These are phyloP conservation scores for Termitomyces sp. DNA, from an alignment of 768 basidiomycete species.

Conservation along the genomic window DNA sequence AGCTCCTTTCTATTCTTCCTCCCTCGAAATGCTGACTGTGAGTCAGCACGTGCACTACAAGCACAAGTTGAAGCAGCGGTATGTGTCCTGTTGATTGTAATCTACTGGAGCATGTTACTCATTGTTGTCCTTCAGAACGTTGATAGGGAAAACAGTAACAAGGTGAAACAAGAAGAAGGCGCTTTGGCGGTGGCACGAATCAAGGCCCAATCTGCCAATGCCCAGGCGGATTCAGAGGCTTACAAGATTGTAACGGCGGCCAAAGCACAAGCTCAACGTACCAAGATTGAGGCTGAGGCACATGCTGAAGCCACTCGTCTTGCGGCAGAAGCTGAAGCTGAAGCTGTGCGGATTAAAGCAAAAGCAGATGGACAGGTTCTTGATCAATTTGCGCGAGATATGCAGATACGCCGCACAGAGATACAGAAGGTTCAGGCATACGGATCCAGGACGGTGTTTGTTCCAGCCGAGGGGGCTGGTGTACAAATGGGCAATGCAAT, in stretches of 20 bases:
- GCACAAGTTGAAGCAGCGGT: slow-evolving; percentile 86
- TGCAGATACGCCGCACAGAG: slow-evolving; percentile 66
- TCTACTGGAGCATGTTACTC: not conserved
- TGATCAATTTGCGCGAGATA: slow-evolving; percentile 70
- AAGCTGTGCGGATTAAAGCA: slow-evolving; percentile 59
- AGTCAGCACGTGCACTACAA: slow-evolving; percentile 66
- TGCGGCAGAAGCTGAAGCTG: slow-evolving; percentile 69
- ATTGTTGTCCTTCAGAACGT: slow-evolving; percentile 48
- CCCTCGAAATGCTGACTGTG: slow-evolving; percentile 6
- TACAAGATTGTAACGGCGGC: slow-evolving; percentile 71
- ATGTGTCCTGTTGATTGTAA: slow-evolving; percentile 17
- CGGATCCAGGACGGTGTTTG: slow-evolving; percentile 65
- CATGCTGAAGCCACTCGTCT: slow-evolving; percentile 74
- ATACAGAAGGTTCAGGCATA: slow-evolving; percentile 57
- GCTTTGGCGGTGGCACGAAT: slow-evolving; percentile 71
- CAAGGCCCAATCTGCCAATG: slow-evolving; percentile 58
- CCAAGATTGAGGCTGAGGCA: slow-evolving; percentile 72
- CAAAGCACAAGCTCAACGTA: slow-evolving; percentile 62
- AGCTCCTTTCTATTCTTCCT: not conserved
- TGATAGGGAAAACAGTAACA: slow-evolving; percentile 83
- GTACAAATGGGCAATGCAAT: slow-evolving; percentile 55
- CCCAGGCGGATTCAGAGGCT: slow-evolving; percentile 71
- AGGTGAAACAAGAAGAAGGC: slow-evolving; percentile 82
- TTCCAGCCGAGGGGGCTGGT: slow-evolving; percentile 56
- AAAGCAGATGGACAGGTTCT: slow-evolving; percentile 53